Base-by-base conservation (phyloP, 148 eudicot species). In the Nepenthes mirabilis region DNA sequence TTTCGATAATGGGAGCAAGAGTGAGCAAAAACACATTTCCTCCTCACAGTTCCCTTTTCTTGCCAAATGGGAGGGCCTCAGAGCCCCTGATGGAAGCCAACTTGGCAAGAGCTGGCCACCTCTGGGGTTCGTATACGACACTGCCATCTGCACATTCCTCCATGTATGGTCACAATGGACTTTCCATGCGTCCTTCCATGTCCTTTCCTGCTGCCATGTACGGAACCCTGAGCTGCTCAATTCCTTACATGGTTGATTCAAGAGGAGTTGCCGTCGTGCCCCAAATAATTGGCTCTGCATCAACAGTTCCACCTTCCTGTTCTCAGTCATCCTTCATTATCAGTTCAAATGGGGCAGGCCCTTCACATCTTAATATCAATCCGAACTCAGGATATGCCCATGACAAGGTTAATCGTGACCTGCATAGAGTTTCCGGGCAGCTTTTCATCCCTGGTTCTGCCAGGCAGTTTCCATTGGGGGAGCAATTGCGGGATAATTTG, bases 161-260 rank as follows among this genome's bases (percentile, higher is more conserved):
- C 37, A 50, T 74, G 23, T 85, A 75, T 51, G 77, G 81, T 34
- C 80, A 78, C 67, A 88, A 80, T 58, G 83, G 86, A 47, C 69
- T 72, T 64, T 36, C 78, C 11, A 65, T 75, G 56, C 87, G 85
- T 37, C 85, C 87, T 14, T 9, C 83, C 2, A 47, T 73, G 47
- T 63, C 81, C 37, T 76, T 76, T 56, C 68, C 82, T 59, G 62
- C 79, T 0, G 52, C 80, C 2, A 61, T 82, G 58, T 88, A 83
- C 61, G 90, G 86, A 51, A 70, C 83, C 5, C 67, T 82, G 10
- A 50, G 71, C 47, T 79, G 76, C 47, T 78, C 80, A 1, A 59
- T 81, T 45, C 82, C 88, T n/a, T 88, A 85, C 74, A 79, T 85
- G 89, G 76, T 91, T 57, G 93, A 84, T 75, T 74, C 91, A 4